phyloP scores from a whole-genome alignment of 2,329 filamentous ascomycete genomes.

The Aspergillus sp. region DNA sequence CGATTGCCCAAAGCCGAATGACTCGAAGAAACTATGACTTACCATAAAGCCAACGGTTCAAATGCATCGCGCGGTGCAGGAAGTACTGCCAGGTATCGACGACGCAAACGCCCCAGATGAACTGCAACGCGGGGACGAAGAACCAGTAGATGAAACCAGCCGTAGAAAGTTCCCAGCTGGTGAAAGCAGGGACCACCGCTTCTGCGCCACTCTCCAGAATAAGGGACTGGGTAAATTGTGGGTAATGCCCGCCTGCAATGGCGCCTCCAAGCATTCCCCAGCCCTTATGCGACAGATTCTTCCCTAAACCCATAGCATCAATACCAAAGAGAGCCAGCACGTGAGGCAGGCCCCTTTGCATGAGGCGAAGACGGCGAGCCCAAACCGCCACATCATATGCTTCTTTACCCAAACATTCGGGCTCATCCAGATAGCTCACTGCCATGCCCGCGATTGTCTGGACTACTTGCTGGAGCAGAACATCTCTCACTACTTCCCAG shows the following conservation, averaged over 20 bases:
- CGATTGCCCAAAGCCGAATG: not conserved
- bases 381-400: slow-evolving; percentile 87
- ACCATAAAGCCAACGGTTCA: slow-evolving; percentile 98
- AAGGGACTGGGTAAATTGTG: slow-evolving; percentile 64
- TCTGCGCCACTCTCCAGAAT: slow-evolving; percentile 54
- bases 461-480: slow-evolving; percentile 86
- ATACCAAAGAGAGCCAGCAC: slow-evolving; percentile 72
- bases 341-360: slow-evolving; percentile 74
- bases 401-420: slow-evolving; percentile 74
- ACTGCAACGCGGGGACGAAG: slow-evolving; percentile 74
- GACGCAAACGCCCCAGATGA: slow-evolving; percentile 70
- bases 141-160: slow-evolving; percentile 81
- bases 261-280: slow-evolving; percentile 75
- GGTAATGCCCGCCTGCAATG: slow-evolving; percentile 79
- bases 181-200: slow-evolving; percentile 68
- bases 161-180: slow-evolving; percentile 74
- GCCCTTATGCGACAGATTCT: slow-evolving; percentile 66
- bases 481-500: slow-evolving; percentile 85
- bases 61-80: slow-evolving; percentile 91
- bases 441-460: slow-evolving; percentile 73
- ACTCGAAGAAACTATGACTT: slow-evolving; percentile 44
- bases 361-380: slow-evolving; percentile 78
- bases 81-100: slow-evolving; percentile 99
- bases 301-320: slow-evolving; percentile 73
- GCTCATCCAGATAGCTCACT: slow-evolving; percentile 71